A percentile compares a stretch with the other conserved stretches of the same genome.
Conservation (phyloP, 495 filamentous ascomycete species). For the Xylaria sp. region DNA sequence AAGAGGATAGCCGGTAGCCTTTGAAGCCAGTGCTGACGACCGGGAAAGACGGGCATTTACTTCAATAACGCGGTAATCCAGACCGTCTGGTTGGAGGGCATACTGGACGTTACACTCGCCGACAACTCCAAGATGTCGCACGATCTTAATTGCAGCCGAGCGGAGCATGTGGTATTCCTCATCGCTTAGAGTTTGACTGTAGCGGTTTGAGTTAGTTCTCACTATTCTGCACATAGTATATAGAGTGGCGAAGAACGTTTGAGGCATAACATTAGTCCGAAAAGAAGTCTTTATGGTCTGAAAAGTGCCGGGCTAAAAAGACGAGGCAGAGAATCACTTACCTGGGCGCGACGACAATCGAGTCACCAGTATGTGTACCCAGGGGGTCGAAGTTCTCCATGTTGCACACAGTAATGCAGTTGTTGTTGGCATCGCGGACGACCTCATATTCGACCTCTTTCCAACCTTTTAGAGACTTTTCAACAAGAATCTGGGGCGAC, state of each 20-base stretch:
- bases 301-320: background rate
- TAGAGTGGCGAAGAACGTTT: background rate
- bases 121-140: constrained; percentile 92
- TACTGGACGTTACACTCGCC: constrained; percentile 99
- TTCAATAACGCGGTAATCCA: constrained; percentile 97
- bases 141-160: constrained; percentile 94
- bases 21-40: constrained; percentile 95
- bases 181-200: constrained; percentile 89
- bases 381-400: constrained; percentile 99
- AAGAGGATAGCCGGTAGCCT: constrained; percentile 96
- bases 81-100: constrained; percentile 89
- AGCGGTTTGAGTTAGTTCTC: background rate
- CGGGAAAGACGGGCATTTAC: constrained; percentile 97
- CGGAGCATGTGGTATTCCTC: constrained; percentile 99
- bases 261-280: background rate
- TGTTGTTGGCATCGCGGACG: constrained; percentile 90
- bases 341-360: constrained; percentile 87
- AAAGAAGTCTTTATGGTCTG: background rate
- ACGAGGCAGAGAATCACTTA: background rate
- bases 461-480: constrained; percentile 99
- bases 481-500: constrained; percentile 95
- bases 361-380: constrained; percentile 96
- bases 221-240: background rate
- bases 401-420: constrained; percentile 99
- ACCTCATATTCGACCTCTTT: constrained; percentile 99